These are phyloP conservation scores for Aureobasidium musti DNA, from an alignment of 2,329 filamentous ascomycete genomes.

Conservation along the genomic window DNA sequence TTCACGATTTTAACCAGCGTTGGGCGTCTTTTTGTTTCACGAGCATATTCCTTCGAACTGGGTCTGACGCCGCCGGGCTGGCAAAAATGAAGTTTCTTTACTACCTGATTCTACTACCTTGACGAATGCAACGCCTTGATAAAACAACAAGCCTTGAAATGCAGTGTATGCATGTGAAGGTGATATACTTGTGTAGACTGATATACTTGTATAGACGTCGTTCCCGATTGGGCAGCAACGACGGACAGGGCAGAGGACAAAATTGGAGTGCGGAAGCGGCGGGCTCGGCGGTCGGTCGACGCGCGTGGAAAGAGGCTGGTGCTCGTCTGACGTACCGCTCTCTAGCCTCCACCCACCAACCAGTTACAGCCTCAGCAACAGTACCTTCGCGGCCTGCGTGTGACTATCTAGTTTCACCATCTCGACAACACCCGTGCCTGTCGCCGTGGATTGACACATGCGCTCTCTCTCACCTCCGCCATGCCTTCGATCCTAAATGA, in stretches of 20 bases:
- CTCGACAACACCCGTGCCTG: neutral
- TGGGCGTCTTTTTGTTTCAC: slow-evolving; percentile 29
- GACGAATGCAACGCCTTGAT: slow-evolving; percentile 12
- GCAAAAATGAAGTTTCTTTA: slow-evolving; percentile 27
- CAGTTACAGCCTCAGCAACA: neutral
- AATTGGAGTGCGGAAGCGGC: slow-evolving; percentile 28
- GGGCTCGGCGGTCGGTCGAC: slow-evolving; percentile 11
- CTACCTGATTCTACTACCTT: slow-evolving; percentile 8
- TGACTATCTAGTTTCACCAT: neutral
- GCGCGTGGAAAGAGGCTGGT: slow-evolving; percentile 7
- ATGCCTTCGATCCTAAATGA: slow-evolving; percentile 75
- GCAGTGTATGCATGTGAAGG: too few relatives aligned
- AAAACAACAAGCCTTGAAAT: neutral
- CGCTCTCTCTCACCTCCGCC: slow-evolving; percentile 32
- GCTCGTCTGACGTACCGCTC: slow-evolving; percentile 5
- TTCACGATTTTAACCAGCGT: slow-evolving; percentile 29
- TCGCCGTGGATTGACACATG: slow-evolving; percentile 4
- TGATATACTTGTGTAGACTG: too few relatives aligned
- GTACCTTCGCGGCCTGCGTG: neutral
- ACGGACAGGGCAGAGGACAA: neutral
- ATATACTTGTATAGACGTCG: neutral
- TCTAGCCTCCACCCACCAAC: neutral
- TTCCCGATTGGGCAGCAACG: slow-evolving; percentile 15
- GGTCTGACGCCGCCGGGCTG: slow-evolving; percentile 27
- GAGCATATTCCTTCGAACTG: slow-evolving; percentile 24